Base-by-base conservation (phyloP, 768 basidiomycete species). In the Suillus lakei region DNA sequence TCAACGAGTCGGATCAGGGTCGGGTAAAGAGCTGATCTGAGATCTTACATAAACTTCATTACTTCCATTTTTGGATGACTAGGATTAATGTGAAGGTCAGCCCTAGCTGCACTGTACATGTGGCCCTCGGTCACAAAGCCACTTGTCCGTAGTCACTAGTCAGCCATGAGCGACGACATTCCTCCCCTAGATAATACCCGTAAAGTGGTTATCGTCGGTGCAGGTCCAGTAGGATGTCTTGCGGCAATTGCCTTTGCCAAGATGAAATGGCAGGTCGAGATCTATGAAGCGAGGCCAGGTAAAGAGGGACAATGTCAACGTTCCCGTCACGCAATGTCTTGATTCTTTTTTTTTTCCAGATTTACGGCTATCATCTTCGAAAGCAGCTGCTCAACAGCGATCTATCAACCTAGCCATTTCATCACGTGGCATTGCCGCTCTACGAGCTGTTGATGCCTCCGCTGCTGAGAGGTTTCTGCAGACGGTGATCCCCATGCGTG, bases 391-490 rank as follows among this genome's bases (percentile, higher is more conserved):
- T 34, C 86, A 88, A 72, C 91, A 93, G 74, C 88, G 97, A 64
- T 98, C 96, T 64, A 98, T 99, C 79, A 99, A 99, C 80, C 84
- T 99, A 62, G 96, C 96, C 32, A 94, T 99, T 65, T 98, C 96
- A 23, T 89, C 95, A 64, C 89, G 97, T 51, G 97, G 96, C 68
- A 90, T 99, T 64, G 88, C 91, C 71, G 97, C 96, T 51, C 82
- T 99, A 54, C 84, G 90, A 71, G 87, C 89, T 62, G 86, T 99
- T 68, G 92, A 96, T 79, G 82, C 88, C 48, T 84, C 81, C 43
- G 80, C 88, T 68, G 87, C 91, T 30, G 83, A 87, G 62, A 83
- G 88, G 66, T 91, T 96, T 73, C 77, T 97, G 71, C 80, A 88
- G 69, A 83, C 87, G 36, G 91, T 90, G 46, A 96, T 98, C 78